Percentiles rank a stretch among this genome's conserved stretches.
These are phyloP conservation scores for Madurella mycetomatis DNA, from an alignment of 2,329 filamentous ascomycete species.

Conservation along the genomic window DNA sequence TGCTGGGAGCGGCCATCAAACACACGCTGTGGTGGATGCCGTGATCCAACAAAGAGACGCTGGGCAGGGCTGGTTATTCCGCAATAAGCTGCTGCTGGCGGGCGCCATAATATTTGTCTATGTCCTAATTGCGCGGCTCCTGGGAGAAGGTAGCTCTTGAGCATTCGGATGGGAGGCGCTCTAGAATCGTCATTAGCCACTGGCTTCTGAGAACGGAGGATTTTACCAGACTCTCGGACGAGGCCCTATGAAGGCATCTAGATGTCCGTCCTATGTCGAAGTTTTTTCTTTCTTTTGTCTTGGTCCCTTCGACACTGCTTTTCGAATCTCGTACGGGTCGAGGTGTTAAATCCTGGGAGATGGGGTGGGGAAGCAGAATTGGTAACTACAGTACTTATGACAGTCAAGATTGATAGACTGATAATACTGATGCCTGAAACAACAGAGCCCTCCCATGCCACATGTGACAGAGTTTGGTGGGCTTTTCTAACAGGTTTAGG, in stretches of 20 bases:
- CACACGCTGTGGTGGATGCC: constrained; percentile 71
- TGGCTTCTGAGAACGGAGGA: background rate
- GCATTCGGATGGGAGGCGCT: background rate
- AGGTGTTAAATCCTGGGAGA: no score
- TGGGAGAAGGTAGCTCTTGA: constrained; percentile 45
- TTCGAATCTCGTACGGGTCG: no score
- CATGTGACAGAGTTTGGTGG: background rate
- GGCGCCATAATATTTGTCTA: constrained; percentile 72
- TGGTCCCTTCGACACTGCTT: no score
- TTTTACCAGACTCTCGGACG: background rate
- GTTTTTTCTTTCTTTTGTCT: no score
- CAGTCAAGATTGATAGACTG: background rate
- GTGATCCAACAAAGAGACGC: constrained; percentile 72
- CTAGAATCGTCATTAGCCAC: background rate
- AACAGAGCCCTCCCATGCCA: background rate
- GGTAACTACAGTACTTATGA: background rate
- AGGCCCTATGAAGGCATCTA: no score
- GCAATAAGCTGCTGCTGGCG: constrained; percentile 72
- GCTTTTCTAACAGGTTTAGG: no score
- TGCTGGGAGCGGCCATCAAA: constrained; percentile 58
- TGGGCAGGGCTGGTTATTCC: constrained; percentile 74
- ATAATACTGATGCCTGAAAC: background rate
- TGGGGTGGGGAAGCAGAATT: background rate
- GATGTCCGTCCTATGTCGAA: no score
- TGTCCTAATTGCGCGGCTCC: constrained; percentile 71